phyloP scores from a whole-genome alignment of 2,329 filamentous ascomycete genomes.

The Microthyrium microscopicum region DNA sequence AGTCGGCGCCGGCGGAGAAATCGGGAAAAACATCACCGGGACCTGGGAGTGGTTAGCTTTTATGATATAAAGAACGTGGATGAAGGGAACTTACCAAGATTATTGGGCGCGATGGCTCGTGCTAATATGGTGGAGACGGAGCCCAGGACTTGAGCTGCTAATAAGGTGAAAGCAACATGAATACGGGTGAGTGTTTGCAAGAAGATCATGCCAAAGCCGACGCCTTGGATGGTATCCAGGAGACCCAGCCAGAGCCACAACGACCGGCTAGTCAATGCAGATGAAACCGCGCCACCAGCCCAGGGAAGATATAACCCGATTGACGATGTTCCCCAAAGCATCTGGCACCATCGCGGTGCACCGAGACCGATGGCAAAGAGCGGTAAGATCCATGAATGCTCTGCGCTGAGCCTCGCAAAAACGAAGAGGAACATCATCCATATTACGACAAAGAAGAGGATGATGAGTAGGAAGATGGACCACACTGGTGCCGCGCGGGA shows the following conservation, averaged over 20 bases:
- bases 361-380: slow-evolving; percentile 51
- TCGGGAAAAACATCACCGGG: slow-evolving; percentile 47
- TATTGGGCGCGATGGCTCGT: slow-evolving; percentile 42
- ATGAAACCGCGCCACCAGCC: slow-evolving; percentile 36
- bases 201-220: slow-evolving; percentile 52
- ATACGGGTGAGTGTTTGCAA: slow-evolving; percentile 47
- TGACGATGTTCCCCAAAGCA: slow-evolving; percentile 46
- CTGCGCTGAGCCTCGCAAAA: slow-evolving; percentile 38
- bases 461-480: slow-evolving; percentile 39
- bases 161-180: slow-evolving; percentile 46
- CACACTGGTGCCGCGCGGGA: slow-evolving; percentile 39
- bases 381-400: slow-evolving; percentile 49
- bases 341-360: slow-evolving; percentile 50
- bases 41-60: background rate
- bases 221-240: slow-evolving; percentile 46
- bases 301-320: slow-evolving; percentile 47
- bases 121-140: slow-evolving; percentile 45
- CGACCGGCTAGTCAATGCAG: slow-evolving; percentile 38
- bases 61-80: background rate
- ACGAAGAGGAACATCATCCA: slow-evolving; percentile 37
- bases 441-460: slow-evolving; percentile 36
- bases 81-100: slow-evolving; percentile 25
- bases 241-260: slow-evolving; percentile 54
- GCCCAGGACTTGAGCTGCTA: slow-evolving; percentile 45
- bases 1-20: slow-evolving; percentile 31